Evolutionary conservation across 2,329 filamentous ascomycete genomes (phyloP).

Genomic region (Claviceps humidiphila): DNA sequence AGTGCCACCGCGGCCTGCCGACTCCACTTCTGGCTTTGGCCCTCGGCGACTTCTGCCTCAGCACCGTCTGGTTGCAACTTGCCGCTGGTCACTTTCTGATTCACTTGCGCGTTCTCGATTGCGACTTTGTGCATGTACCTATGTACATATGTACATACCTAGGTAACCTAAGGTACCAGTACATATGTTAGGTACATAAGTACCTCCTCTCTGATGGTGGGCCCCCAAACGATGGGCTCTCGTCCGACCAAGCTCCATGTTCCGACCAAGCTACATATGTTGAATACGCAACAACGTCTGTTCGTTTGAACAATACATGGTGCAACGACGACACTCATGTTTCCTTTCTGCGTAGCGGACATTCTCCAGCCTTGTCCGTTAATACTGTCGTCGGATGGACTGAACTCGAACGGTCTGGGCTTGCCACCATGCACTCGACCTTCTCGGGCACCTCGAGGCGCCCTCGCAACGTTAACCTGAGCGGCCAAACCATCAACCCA

Average conservation of each 20-base stretch:
- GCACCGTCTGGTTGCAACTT: too few species aligned
- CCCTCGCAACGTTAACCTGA: conserved; percentile 85
- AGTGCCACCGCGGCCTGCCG: not conserved
- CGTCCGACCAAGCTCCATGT: too few species aligned
- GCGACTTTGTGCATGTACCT: too few species aligned
- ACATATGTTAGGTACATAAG: not conserved
- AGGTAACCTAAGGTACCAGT: too few species aligned
- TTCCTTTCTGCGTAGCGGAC: not conserved
- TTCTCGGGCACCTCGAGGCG: conserved; percentile 82
- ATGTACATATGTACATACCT: too few species aligned
- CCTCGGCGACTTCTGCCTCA: too few species aligned
- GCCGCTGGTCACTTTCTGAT: too few species aligned
- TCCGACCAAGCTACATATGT: too few species aligned
- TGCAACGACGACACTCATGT: not conserved
- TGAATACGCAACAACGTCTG: not conserved
- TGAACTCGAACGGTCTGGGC: not conserved
- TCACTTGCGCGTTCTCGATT: too few species aligned
- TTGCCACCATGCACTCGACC: conserved; percentile 62
- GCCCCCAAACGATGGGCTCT: not conserved
- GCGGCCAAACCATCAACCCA: conserved; percentile 69
- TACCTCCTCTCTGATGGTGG: not conserved
- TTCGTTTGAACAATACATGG: not conserved
- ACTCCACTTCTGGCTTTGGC: too few species aligned
- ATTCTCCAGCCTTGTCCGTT: not conserved
- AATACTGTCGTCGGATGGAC: not conserved